Evolutionary conservation across 2,329 filamentous ascomycete species (phyloP).

Genomic region (Colletotrichum tanaceti): DNA sequence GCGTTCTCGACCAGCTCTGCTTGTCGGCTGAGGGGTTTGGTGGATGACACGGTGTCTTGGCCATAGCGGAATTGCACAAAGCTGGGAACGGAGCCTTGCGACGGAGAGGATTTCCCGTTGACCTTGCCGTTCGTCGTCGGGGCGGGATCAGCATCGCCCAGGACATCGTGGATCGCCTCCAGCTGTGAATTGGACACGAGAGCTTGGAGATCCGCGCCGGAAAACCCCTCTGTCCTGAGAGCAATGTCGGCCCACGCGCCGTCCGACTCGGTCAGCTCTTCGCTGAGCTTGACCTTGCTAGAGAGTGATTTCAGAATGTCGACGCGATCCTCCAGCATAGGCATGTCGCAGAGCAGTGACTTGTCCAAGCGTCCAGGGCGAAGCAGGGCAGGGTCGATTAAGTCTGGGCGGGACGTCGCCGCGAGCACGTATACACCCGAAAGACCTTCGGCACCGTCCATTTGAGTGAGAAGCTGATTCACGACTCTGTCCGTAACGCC

Average conservation of each 20-base stretch:
- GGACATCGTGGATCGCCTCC: constrained; percentile 94
- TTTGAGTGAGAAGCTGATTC: constrained; percentile 97
- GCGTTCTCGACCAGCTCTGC: constrained; percentile 78
- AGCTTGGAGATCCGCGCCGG: constrained; percentile 93
- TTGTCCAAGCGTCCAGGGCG: constrained; percentile 95
- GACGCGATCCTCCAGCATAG: constrained; percentile 79
- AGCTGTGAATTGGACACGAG: constrained; percentile 96
- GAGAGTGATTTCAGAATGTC: constrained; percentile 91
- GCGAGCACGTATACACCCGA: constrained; percentile 96
- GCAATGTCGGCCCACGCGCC: constrained; percentile 79
- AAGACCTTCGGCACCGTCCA: constrained; percentile 97
- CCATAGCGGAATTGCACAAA: constrained; percentile 91
- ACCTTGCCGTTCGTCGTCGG: constrained; percentile 51
- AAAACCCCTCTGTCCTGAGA: constrained; percentile 85
- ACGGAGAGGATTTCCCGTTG: constrained; percentile 43
- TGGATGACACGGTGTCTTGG: constrained; percentile 60
- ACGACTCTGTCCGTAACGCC: constrained; percentile 99
- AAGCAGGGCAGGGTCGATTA: constrained; percentile 94
- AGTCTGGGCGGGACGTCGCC: constrained; percentile 90
- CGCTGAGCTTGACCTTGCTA: constrained; percentile 79
- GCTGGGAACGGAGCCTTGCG: constrained; percentile 55
- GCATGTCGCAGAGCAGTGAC: constrained; percentile 90
- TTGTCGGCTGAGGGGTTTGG: constrained; percentile 59
- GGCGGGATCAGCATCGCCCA: constrained; percentile 66
- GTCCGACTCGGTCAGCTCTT: constrained; percentile 69